These are phyloP conservation scores for Chalciporus chontae DNA, from an alignment of 768 basidiomycete genomes.

Conservation along the genomic window DNA sequence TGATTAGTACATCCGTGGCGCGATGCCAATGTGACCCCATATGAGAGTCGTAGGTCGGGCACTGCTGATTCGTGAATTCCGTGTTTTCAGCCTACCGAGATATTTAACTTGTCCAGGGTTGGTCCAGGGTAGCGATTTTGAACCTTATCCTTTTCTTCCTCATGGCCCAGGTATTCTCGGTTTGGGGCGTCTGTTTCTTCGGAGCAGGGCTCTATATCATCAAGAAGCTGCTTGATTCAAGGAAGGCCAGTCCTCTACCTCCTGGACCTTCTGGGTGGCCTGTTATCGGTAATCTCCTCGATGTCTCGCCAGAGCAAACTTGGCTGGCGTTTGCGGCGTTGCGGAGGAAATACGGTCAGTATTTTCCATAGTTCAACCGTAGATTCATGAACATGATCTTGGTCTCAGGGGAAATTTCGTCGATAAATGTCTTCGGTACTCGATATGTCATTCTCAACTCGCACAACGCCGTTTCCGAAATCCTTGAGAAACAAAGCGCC, in stretches of 20 bases:
- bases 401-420: conserved; percentile 21
- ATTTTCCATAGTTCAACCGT: not conserved
- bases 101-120: too few relatives aligned
- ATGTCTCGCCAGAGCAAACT: conserved; percentile 47
- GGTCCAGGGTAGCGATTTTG: too few relatives aligned
- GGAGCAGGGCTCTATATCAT: conserved; percentile 11
- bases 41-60: too few relatives aligned
- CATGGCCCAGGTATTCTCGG: not conserved
- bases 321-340: conserved; percentile 53
- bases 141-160: not conserved
- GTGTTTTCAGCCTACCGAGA: too few relatives aligned
- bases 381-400: not conserved
- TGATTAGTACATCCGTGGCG: too few relatives aligned
- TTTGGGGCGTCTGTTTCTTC: conserved; percentile 14
- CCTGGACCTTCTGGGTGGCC: conserved; percentile 30
- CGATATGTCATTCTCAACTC: conserved; percentile 51
- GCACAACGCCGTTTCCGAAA: conserved; percentile 39
- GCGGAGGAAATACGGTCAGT: conserved; percentile 50
- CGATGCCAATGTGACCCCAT: too few relatives aligned
- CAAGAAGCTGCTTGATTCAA: conserved; percentile 1
- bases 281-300: conserved; percentile 50
- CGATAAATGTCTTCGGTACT: conserved; percentile 37
- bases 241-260: conserved; percentile 6
- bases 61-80: too few relatives aligned
- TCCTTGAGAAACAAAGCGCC: conserved; percentile 52